Percentiles rank a stretch among this genome's conserved stretches.
These are phyloP conservation scores for Stylosanthes scabra DNA, from an alignment of 331 rosid species.

Conservation along the genomic window DNA sequence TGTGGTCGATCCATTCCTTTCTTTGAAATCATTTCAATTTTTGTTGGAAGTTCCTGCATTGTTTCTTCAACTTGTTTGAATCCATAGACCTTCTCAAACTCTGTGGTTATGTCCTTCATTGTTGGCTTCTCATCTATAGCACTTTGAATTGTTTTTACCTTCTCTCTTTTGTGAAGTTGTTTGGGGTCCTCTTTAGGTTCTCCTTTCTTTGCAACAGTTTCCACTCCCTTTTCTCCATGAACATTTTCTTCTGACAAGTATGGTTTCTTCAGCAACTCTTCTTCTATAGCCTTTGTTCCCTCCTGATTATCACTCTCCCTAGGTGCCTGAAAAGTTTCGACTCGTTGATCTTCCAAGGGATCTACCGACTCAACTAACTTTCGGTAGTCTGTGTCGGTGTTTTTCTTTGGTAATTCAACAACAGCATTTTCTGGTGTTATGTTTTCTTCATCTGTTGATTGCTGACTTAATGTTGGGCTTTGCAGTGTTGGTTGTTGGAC, in stretches of 20 bases:
- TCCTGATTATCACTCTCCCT: neutral
- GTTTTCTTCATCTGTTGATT: slow-evolving; percentile 8
- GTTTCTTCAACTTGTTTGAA: slow-evolving; percentile 8
- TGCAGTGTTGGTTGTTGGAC: slow-evolving; percentile 13
- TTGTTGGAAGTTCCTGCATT: slow-evolving; percentile 3
- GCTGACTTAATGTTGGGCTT: neutral
- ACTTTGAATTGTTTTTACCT: slow-evolving; percentile 12
- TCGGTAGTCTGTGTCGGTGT: neutral
- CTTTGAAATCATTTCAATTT: slow-evolving; percentile 1
- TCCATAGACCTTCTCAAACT: slow-evolving; percentile 22
- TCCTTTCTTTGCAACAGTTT: slow-evolving; percentile 21
- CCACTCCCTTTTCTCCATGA: slow-evolving; percentile 5
- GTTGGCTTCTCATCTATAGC: slow-evolving; percentile 19
- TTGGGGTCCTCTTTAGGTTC: slow-evolving; percentile 29
- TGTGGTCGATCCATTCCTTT: slow-evolving; percentile 11
- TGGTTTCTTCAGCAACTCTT: slow-evolving; percentile 21
- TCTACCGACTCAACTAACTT: neutral
- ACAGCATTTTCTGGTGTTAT: slow-evolving; percentile 2
- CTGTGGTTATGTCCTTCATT: slow-evolving; percentile 25
- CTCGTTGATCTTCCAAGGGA: neutral
- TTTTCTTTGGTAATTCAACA: slow-evolving; percentile 7
- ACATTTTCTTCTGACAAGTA: neutral
- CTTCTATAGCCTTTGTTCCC: slow-evolving; percentile 20
- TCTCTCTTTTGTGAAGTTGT: neutral
- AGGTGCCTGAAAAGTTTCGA: neutral